Conservation (phyloP, 768 basidiomycete species). For the Albatrellus ellisii region DNA sequence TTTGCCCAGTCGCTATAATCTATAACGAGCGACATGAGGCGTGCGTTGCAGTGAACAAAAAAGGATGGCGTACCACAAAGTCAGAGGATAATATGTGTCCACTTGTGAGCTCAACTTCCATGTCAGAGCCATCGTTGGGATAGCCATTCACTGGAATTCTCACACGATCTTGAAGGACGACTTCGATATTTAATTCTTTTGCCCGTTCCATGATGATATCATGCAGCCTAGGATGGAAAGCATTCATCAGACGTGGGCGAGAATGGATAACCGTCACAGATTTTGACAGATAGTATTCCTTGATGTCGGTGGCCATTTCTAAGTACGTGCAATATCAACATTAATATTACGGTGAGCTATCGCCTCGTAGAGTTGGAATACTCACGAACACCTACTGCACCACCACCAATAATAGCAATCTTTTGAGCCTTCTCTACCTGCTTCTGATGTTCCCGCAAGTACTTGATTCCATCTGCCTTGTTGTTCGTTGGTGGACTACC, state of each 20-base stretch:
- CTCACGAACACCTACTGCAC: slow-evolving; percentile 26
- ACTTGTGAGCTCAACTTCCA: slow-evolving; percentile 11
- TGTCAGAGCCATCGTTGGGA: slow-evolving; percentile 12
- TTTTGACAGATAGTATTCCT: slow-evolving; percentile 13
- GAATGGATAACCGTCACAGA: slow-evolving; percentile 19
- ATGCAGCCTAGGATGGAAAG: slow-evolving; percentile 17
- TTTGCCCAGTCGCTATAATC: slow-evolving; percentile 21
- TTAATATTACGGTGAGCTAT: too few relatives aligned
- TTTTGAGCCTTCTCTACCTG: slow-evolving; percentile 19
- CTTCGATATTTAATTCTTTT: slow-evolving; percentile 14
- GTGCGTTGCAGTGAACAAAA: background rate
- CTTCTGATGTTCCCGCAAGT: slow-evolving; percentile 18
- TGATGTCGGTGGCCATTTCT: slow-evolving; percentile 20
- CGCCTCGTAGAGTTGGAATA: too few relatives aligned
- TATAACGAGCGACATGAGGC: slow-evolving; percentile 2
- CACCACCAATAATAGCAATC: slow-evolving; percentile 25
- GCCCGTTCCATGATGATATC: slow-evolving; percentile 14
- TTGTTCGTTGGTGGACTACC: slow-evolving; percentile 12
- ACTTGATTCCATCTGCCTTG: slow-evolving; percentile 18
- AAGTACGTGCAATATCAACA: too few relatives aligned
- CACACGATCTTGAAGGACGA: slow-evolving; percentile 14
- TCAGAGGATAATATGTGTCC: slow-evolving; percentile 13
- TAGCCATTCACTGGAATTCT: slow-evolving; percentile 19
- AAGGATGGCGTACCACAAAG: slow-evolving; percentile 9
- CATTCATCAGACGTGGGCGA: slow-evolving; percentile 15